Evolutionary conservation across 495 filamentous ascomycete genomes (phyloP), one percentile per base, ranked within the genome.

Genomic region (Neurospora cerealis): DNA sequence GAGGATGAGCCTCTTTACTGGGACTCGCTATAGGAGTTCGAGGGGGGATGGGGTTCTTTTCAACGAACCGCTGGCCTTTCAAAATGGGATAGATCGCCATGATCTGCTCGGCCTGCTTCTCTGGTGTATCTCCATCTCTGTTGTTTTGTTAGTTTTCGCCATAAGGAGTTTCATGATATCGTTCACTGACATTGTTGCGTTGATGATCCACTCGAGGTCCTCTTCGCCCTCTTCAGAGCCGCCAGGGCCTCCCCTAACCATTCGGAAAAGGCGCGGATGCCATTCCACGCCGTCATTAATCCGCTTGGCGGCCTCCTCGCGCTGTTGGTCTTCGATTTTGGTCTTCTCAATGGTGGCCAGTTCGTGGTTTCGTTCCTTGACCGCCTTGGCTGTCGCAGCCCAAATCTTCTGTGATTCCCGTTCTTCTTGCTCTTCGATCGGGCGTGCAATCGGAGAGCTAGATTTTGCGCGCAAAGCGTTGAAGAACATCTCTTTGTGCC

Each of bases 261-360:
- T 79, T 74, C 93, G 87, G 86, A 99, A 99, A 21, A 97, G 87
- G 73, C 88, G 87, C 9, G 96, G 95, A 71, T 89, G 90, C 96
- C 96, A 99, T 74, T 97, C 94, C 17, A 95, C 85, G 69, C 92
- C 93, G 11, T 96, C 90, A 38, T 94, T 90, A 40, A 86, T 87
- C 75, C 96, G 89, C 79, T 89, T 89, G 46, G 94, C 92, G 3
- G 96, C 93, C 79, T 98, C 95, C 46, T 93, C 90, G 79, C 96
- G 87, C 83, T 99, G 96, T 77, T 85, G 89, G 74, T 98, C 94
- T 79, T 99, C 96, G 76, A 98, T 93, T 81, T 91, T 92, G 21
- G 91, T 94, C 84, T 99, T 99, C 79, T 97, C 96, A 48, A 95
- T 93, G 9, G 96, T 99, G 5, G 96, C 96, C 13, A 88, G 85